Conservation (phyloP, 1,139 yeast species). For the Geotrichum macrosporum region DNA sequence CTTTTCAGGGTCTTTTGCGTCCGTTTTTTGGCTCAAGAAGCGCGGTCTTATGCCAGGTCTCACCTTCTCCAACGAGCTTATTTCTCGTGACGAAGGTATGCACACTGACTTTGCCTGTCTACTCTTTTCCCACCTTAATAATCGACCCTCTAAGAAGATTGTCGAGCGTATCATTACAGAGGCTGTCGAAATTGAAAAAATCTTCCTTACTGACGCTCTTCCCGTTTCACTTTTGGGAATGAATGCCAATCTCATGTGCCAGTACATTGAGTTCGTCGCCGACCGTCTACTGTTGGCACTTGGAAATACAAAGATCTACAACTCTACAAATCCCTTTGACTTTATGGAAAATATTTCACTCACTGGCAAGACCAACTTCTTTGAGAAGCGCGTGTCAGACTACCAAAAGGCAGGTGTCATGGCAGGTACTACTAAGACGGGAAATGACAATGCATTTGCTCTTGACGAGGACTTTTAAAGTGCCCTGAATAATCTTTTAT, state of each 20-base stretch:
- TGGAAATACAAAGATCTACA: constrained; percentile 85
- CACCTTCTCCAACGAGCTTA: constrained; percentile 92
- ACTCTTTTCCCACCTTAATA: constrained; percentile 83
- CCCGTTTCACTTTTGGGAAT: constrained; percentile 90
- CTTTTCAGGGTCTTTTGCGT: constrained; percentile 96
- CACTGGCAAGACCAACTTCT: constrained; percentile 98
- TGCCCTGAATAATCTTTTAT: neutral
- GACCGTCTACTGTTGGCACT: constrained; percentile 86
- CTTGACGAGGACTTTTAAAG: constrained; percentile 45
- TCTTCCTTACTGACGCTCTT: constrained; percentile 87
- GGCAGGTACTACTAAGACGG: constrained; percentile 49
- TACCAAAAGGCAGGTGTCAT: constrained; percentile 99
- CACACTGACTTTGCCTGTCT: constrained; percentile 98
- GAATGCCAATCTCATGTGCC: constrained; percentile 90
- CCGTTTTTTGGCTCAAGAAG: constrained; percentile 96
- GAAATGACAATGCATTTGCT: constrained; percentile 44
- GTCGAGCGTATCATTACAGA: constrained; percentile 85
- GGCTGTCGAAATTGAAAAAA: constrained; percentile 93
- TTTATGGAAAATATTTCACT: constrained; percentile 97
- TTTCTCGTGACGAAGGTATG: constrained; percentile 97
- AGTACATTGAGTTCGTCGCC: constrained; percentile 96
- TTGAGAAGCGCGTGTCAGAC: constrained; percentile 97
- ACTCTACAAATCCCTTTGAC: constrained; percentile 90
- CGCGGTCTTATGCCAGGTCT: constrained; percentile 98
- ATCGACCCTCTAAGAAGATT: constrained; percentile 76